Evolutionary conservation across 805 yeast species (phyloP).

Genomic region (Kazachstania africana): DNA sequence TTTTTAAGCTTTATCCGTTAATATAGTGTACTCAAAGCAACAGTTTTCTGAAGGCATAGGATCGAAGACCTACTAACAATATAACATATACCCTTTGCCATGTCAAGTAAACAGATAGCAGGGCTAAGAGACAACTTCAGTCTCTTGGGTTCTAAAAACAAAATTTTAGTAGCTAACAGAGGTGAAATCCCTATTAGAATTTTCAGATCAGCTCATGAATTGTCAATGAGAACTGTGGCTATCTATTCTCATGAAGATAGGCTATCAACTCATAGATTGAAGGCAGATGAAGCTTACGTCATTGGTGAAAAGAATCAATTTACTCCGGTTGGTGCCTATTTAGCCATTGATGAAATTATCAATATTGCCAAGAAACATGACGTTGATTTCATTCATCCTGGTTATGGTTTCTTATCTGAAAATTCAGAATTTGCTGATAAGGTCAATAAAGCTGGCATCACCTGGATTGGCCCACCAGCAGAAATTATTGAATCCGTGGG

Average conservation of each 20-base stretch:
- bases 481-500: constrained; percentile 88
- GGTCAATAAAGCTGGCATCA: constrained; percentile 81
- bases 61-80: too few species aligned
- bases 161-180: constrained; percentile 71
- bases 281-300: constrained; percentile 88
- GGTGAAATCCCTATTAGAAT: constrained; percentile 82
- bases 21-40: too few species aligned
- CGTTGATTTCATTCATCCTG: constrained; percentile 86
- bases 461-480: constrained; percentile 92
- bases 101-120: constrained; percentile 11
- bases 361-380: constrained; percentile 65
- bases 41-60: too few species aligned
- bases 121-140: constrained; percentile 25
- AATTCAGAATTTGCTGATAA: constrained; percentile 88
- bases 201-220: constrained; percentile 94
- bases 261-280: constrained; percentile 86
- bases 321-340: constrained; percentile 92
- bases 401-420: constrained; percentile 84
- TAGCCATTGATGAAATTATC: constrained; percentile 91
- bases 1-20: too few species aligned
- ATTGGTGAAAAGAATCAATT: constrained; percentile 82
- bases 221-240: constrained; percentile 94
- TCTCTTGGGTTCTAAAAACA: constrained; percentile 32
- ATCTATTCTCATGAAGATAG: constrained; percentile 94
- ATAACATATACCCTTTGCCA: too few species aligned